phyloP scores from a whole-genome alignment of 148 eudicot species.

The Persicaria maculosa region DNA sequence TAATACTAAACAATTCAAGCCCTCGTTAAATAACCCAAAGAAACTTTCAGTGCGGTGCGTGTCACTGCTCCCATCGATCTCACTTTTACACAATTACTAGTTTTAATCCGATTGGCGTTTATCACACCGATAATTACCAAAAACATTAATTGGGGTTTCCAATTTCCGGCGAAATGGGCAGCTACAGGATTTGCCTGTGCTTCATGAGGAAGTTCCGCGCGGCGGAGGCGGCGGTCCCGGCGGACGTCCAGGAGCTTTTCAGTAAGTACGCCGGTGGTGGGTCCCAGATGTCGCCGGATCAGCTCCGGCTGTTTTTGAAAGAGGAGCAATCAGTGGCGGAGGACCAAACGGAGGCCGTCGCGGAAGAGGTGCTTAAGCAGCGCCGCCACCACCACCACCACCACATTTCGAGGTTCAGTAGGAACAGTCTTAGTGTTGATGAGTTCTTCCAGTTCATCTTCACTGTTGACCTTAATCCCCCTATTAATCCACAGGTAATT shows the following conservation, averaged over 20 bases:
- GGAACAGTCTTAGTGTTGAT: conserved; percentile 48
- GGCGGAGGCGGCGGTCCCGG: conserved; percentile 49
- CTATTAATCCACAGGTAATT: conserved; percentile 42
- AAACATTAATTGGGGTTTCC: too few relatives aligned
- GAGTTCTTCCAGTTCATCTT: conserved; percentile 66
- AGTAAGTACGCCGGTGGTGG: conserved; percentile 36
- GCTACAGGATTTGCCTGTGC: conserved; percentile 57
- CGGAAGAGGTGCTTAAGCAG: conserved; percentile 42
- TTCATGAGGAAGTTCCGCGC: conserved; percentile 54
- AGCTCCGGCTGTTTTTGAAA: conserved; percentile 45
- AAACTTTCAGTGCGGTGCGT: neutral
- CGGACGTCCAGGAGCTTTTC: conserved; percentile 48
- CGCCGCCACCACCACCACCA: conserved; percentile 24
- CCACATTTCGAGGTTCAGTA: conserved; percentile 43
- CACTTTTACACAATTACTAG: too few relatives aligned
- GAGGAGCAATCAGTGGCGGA: conserved; percentile 35
- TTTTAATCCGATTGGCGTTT: too few relatives aligned
- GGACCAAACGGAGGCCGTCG: conserved; percentile 12
- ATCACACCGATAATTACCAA: too few relatives aligned
- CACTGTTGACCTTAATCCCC: conserved; percentile 60
- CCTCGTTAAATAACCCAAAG: neutral
- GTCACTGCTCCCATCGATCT: too few relatives aligned
- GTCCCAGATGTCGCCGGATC: conserved; percentile 50
- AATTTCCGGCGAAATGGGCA: conserved; percentile 35
- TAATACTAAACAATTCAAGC: neutral